Evolutionary conservation across 352 stramenopile species (phyloP).

Genomic region (Globisporangium mamillatum): DNA sequence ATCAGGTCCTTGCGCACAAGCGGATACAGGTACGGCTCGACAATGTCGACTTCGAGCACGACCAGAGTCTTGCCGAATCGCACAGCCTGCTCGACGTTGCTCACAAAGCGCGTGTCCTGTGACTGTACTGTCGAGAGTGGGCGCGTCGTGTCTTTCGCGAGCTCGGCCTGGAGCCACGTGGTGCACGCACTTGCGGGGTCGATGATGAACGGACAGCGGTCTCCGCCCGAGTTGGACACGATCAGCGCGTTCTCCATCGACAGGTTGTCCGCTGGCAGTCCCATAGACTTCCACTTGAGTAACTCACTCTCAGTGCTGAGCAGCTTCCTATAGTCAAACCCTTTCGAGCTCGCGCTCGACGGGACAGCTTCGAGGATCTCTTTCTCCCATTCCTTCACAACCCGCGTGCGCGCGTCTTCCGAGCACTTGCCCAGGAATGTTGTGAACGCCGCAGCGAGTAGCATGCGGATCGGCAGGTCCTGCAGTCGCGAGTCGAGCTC

Average conservation of each 20-base stretch:
- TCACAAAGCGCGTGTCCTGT: conserved; percentile 88
- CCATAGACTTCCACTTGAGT: conserved; percentile 92
- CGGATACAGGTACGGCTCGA: conserved; percentile 93
- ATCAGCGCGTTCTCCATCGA: conserved; percentile 95
- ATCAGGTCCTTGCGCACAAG: conserved; percentile 88
- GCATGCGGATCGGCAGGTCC: conserved; percentile 87
- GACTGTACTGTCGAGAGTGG: conserved; percentile 87
- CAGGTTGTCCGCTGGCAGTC: conserved; percentile 89
- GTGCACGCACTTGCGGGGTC: conserved; percentile 90
- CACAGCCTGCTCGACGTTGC: conserved; percentile 91
- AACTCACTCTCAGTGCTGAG: conserved; percentile 92
- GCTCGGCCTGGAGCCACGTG: conserved; percentile 88
- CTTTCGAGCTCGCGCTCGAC: conserved; percentile 22
- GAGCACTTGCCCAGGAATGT: conserved; percentile 92
- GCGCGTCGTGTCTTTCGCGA: conserved; percentile 80
- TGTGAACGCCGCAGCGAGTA: conserved; percentile 91
- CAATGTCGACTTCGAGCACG: conserved; percentile 88
- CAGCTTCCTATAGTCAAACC: conserved; percentile 85
- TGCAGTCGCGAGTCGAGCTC: conserved; percentile 74
- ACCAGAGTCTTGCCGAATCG: conserved; percentile 96
- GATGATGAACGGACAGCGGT: conserved; percentile 93
- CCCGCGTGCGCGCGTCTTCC: conserved; percentile 77
- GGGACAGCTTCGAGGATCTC: conserved; percentile 44
- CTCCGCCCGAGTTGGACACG: conserved; percentile 65
- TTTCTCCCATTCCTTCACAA: conserved; percentile 81